Percentiles rank a stretch among this genome's conserved stretches.
phyloP scores from a whole-genome alignment of 1,284 basidiomycete genomes.

The Cystobasidium sp. region DNA sequence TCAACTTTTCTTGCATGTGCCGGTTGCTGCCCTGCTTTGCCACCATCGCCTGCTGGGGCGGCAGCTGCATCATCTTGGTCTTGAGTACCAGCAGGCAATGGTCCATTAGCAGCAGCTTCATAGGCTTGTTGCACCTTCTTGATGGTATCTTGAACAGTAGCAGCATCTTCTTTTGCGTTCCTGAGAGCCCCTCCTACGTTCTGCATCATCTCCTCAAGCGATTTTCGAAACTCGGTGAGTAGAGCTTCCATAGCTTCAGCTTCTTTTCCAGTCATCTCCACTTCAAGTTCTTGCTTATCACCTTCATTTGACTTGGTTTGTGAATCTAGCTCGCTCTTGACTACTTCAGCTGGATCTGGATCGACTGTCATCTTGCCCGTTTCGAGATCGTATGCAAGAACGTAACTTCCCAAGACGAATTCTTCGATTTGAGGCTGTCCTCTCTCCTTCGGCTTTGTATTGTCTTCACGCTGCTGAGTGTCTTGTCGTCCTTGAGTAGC shows the following conservation, averaged over 20 bases:
- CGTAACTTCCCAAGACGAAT: slow-evolving; percentile 18
- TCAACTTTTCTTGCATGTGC: slow-evolving; percentile 7
- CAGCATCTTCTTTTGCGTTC: not conserved
- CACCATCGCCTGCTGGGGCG: not conserved
- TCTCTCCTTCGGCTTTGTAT: not conserved
- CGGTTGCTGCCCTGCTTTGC: slow-evolving; percentile 12
- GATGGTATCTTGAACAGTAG: slow-evolving; percentile 8
- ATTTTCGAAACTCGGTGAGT: slow-evolving; percentile 12
- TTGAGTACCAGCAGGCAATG: not conserved
- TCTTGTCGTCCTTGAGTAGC: not conserved
- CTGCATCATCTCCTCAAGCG: slow-evolving; percentile 20
- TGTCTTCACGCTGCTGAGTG: not conserved
- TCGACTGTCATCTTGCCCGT: slow-evolving; percentile 32
- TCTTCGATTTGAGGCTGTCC: slow-evolving; percentile 1
- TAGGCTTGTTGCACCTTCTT: slow-evolving; percentile 15
- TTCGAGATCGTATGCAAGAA: slow-evolving; percentile 21
- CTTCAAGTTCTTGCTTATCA: not conserved
- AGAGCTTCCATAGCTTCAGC: slow-evolving; percentile 21
- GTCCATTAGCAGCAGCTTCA: slow-evolving; percentile 11
- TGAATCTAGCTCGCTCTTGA: not conserved
- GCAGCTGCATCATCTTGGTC: not conserved
- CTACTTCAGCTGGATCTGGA: slow-evolving; percentile 1
- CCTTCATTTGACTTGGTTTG: not conserved
- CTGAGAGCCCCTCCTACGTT: not conserved
- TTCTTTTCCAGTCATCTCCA: slow-evolving; percentile 8